Evolutionary conservation across 495 filamentous ascomycete genomes (phyloP), one percentile per base, ranked within the genome.

Genomic region (Penicillium steckii): DNA sequence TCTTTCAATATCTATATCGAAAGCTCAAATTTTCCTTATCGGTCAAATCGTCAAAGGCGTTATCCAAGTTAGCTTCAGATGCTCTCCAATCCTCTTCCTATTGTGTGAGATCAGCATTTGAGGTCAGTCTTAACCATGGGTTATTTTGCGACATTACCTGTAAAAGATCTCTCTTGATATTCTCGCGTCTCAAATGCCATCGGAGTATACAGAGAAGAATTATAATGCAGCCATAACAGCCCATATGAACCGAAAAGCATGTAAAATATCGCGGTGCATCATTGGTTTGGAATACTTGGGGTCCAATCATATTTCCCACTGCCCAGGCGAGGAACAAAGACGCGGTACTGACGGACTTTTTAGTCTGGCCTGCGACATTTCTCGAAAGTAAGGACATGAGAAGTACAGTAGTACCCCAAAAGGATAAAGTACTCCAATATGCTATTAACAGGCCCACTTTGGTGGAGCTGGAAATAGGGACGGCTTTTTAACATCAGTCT

Each of bases 291-390:
- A 60, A 62, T 1, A 50, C 51, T 22, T 62, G 60, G 8, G 81
- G 81, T 17, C 57, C 60, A 13, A 59, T 53, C 17, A 47, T 35
- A 30, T 62, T 62, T 2, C 60, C 60, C 12, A 50, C 57, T 9
- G 52, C 53, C 46, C 48, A 62, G 8, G 37, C 38, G 19, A 62
- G 32, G 25, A 62, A 59, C n/a, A 27, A 38, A 24, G 30, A 49
- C 8, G 29, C 66, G 21, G 61, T 66, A 17, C 65, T 57, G 2
- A 64, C 50, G 2, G 66, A 62, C 49, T 84, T 83, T 61, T 85
- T 85, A 5, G 81, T 83, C 64, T 81, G 83, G n/a, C 80, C 80
- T 4, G 79, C 78, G 3, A 85, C 69, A 40, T 85, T 83, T 24
- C 71, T 74, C 0, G 66, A 68, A 22, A 82, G 75, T 15, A 81